Base-by-base conservation (phyloP, 352 stramenopile genomes). In the Phytophthora boehmeriae region DNA sequence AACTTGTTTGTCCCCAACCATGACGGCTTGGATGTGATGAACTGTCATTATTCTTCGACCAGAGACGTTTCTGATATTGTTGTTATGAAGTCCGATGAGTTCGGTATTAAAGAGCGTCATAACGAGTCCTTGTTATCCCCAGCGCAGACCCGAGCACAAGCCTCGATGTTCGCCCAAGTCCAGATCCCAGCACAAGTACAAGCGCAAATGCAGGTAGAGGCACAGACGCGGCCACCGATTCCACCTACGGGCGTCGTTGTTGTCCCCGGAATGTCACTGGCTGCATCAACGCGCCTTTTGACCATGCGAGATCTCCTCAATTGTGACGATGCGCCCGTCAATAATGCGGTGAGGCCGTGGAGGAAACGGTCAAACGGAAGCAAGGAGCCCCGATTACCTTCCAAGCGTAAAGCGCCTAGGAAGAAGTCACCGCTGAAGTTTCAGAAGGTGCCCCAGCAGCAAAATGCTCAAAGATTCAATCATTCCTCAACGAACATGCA, bases 251-350 rank as follows among this genome's bases (percentile, higher is more conserved):
- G 63, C 49, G 44, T 39, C 25, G 46, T 58, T 19, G 47, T 79
- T 32, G 59, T 79, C 5, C 67, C 67, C 51, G 71, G 71, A 8
- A 51, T 67, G 38, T 66, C 71, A 3, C 46, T 79, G 28, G 56
- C 50, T 20, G 45, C 50, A 17, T 28, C 61, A 20, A 47, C 36
- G 0, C 59, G 67, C 2, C 34, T 59, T 34, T 2, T 79, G 20
- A 58, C 36, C 28, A 75, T 79, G 58, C 59, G 42, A 42, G 63
- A 74, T 59, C 52, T 79, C 46, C 59, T 79, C 16, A 74, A 76
- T 46, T 44, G 22, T 38, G 65, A 69, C 6, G 57, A 75, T 39
- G 32, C 11, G 23, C n/a, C 54, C 39, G 54, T 19, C 14, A 68
- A 63, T 36, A 32, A 16, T 23, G 25, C 22, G 19, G n/a, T 47